Base-by-base conservation (phyloP, 2,329 filamentous ascomycete genomes). In the Verticillium klebahnii region DNA sequence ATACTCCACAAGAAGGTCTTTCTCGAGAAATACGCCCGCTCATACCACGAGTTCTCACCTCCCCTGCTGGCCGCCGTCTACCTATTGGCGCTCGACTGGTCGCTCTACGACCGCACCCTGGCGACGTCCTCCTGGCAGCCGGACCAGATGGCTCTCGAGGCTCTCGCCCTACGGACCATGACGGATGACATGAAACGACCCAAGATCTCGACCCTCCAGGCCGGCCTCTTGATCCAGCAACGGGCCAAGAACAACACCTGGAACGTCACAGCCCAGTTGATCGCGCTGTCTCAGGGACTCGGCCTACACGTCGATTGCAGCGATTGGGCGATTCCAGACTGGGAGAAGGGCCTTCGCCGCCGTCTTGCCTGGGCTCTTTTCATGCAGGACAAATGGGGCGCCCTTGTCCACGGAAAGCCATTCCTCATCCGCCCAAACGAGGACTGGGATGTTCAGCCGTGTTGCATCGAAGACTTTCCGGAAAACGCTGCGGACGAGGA, bases 371-470 rank as follows among this genome's bases (percentile, higher is more conserved):
- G 87, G 87, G 86, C 82, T 2, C 71, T 88, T 0, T 89, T 82
- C 64, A 85, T 88, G 78, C 86, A 89, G 68, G 87, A 89, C 65
- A 86, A 84, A 67, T 88, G 83, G 85, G 80, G 82, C 2, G 79
- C 82, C 2, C 75, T 86, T 40, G 80, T 84, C 32, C 82, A 85
- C 65, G 85, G 85, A 8, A 77, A 85, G 31, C 84, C 84, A 12
- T 82, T 81, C 29, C 80, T 86, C 59, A 82, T 87, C 29, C 71
- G 72, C 12, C 75, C 75, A 5, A 72, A 76, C 3, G 76, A 76
- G 8, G 83, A 86, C 66, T 88, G 86, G 85, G 80, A 80, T 29
- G 78, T 87, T 2, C 74, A 68, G 5, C 71, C 67, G 2, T 71
- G 75, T 34, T 65, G 69, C 7, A 67, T 72, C 1, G 67, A 72